Evolutionary conservation across 305 asterid species (phyloP).

Genomic region (Fraxinus baroniana): DNA sequence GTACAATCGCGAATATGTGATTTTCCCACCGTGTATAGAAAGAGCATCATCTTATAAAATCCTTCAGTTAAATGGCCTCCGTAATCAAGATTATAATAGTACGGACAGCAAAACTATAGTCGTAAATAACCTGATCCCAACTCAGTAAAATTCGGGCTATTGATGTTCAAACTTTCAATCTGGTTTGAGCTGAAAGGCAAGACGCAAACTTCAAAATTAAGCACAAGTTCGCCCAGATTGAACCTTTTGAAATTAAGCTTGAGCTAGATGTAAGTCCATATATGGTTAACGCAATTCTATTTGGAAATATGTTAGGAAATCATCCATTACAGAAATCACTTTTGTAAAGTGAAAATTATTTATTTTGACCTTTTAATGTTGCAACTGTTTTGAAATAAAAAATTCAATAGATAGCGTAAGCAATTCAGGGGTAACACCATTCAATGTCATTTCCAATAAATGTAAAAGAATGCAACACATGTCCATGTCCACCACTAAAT

Average conservation of each 20-base stretch:
- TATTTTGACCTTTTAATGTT: not conserved
- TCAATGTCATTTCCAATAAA: not conserved
- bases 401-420: not conserved
- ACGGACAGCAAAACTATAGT: not conserved
- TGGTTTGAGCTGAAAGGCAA: not conserved
- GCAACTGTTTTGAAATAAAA: not conserved
- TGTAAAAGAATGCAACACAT: not conserved
- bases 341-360: not conserved
- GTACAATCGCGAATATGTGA: not conserved
- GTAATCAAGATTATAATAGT: not conserved
- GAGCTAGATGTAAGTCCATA: not conserved
- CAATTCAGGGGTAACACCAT: not conserved
- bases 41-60: not conserved
- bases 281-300: not conserved
- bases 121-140: not conserved
- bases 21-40: not conserved
- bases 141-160: not conserved
- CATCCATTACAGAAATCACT: not conserved
- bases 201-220: not conserved
- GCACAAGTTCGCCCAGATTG: not conserved
- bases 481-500: not conserved
- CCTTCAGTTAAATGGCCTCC: not conserved
- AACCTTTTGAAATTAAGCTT: constrained; percentile 2
- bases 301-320: not conserved
- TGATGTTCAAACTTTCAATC: not conserved